Evolutionary conservation across 331 rosid genomes (phyloP).

Genomic region (Stylosanthes scabra): DNA sequence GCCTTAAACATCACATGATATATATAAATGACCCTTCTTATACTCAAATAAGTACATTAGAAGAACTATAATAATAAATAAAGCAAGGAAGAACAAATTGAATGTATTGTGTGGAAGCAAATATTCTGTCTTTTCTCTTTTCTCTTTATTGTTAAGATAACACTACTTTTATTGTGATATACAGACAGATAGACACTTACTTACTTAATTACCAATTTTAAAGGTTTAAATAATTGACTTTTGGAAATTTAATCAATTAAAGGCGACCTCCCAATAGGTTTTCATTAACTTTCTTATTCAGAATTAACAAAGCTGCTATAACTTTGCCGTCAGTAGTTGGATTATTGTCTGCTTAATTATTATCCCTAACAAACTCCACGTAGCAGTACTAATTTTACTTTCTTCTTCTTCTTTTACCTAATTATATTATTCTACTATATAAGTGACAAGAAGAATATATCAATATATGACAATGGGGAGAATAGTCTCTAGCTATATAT

Average conservation of each 20-base stretch:
- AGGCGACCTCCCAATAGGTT: conserved; percentile 39
- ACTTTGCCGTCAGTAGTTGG: neutral
- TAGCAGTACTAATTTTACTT: neutral
- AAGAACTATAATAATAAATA: too few relatives aligned
- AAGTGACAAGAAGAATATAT: conserved; percentile 39
- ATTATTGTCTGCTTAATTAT: conserved; percentile 10
- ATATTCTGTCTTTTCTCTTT: conserved; percentile 28
- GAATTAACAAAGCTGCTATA: neutral
- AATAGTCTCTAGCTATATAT: conserved; percentile 30
- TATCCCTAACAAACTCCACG: neutral
- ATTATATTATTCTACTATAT: conserved; percentile 8
- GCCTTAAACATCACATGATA: too few relatives aligned
- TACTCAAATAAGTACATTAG: too few relatives aligned
- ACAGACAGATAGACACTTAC: conserved; percentile 13
- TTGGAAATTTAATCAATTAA: conserved; percentile 24
- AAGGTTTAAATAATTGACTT: conserved; percentile 40
- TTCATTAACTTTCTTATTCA: conserved; percentile 26
- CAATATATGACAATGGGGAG: too few relatives aligned
- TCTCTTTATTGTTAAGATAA: neutral
- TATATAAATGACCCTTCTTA: too few relatives aligned
- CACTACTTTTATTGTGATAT: conserved; percentile 26
- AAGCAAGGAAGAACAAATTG: too few relatives aligned
- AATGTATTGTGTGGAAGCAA: conserved; percentile 34
- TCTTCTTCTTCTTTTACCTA: conserved; percentile 15
- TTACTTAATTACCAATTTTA: conserved; percentile 40